Percentiles rank a stretch among this genome's conserved stretches.
phyloP scores from a whole-genome alignment of 1,139 yeast genomes.

The Suzukiozyma palmioleophila region DNA sequence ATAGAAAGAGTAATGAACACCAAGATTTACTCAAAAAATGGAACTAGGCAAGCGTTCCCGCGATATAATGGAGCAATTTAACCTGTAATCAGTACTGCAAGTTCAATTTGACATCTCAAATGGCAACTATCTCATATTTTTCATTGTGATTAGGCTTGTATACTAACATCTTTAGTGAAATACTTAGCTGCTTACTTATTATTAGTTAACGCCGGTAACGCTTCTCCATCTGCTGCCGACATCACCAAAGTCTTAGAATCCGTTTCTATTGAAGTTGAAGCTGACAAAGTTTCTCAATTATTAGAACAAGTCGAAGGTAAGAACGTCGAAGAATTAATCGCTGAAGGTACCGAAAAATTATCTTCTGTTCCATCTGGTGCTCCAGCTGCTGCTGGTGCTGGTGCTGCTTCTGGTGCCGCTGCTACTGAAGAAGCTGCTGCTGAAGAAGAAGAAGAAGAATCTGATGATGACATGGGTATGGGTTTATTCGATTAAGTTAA shows the following conservation, averaged over 20 bases:
- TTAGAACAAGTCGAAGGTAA: slow-evolving; percentile 93
- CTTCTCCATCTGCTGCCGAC: slow-evolving; percentile 88
- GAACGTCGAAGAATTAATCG: slow-evolving; percentile 84
- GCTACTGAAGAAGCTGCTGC: slow-evolving; percentile 38
- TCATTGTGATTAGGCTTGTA: too few species aligned
- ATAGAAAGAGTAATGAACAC: too few species aligned
- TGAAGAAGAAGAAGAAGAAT: slow-evolving; percentile 35
- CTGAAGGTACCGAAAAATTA: slow-evolving; percentile 93
- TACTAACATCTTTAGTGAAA: slow-evolving; percentile 31
- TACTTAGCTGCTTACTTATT: slow-evolving; percentile 69
- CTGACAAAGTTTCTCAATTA: slow-evolving; percentile 78
- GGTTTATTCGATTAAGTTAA: slow-evolving; percentile 75
- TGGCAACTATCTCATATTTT: too few species aligned
- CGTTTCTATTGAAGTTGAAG: slow-evolving; percentile 95
- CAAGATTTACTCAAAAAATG: too few species aligned
- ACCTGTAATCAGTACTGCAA: too few species aligned
- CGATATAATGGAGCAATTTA: too few species aligned
- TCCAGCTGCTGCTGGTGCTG: slow-evolving; percentile 77
- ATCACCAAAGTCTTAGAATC: slow-evolving; percentile 85
- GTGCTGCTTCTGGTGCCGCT: slow-evolving; percentile 57
- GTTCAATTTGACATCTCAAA: too few species aligned
- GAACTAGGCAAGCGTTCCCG: too few species aligned
- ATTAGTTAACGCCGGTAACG: slow-evolving; percentile 63
- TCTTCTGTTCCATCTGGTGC: slow-evolving; percentile 98
- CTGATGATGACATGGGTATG: slow-evolving; percentile 83